phyloP scores from a whole-genome alignment of 768 basidiomycete species.

The Mrakia frigida region DNA sequence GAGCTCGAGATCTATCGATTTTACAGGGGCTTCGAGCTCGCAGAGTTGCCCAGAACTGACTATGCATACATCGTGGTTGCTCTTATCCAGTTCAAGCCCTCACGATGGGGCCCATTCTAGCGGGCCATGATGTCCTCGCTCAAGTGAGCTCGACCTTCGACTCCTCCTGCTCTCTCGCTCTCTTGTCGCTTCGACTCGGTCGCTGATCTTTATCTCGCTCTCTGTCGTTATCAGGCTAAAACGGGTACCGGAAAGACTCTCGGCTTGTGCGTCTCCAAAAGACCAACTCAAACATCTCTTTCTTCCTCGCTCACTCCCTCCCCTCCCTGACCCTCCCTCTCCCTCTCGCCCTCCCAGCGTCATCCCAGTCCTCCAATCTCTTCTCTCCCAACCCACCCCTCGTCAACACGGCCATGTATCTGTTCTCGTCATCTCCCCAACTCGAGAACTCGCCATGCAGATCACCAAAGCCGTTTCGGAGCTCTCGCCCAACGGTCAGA shows the following conservation, averaged over 20 bases:
- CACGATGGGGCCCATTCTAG: slow-evolving; percentile 11
- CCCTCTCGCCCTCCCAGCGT: slow-evolving; percentile 45
- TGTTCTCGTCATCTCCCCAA: slow-evolving; percentile 76
- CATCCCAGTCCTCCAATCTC: slow-evolving; percentile 74
- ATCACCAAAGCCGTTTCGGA: slow-evolving; percentile 76
- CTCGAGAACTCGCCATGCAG: slow-evolving; percentile 81
- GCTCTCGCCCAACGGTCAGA: slow-evolving; percentile 49
- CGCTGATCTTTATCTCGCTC: neutral
- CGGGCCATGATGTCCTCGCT: slow-evolving; percentile 16
- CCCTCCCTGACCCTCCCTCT: neutral
- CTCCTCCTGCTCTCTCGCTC: neutral
- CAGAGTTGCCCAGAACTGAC: neutral
- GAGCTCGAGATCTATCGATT: neutral
- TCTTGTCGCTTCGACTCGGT: neutral
- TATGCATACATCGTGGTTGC: neutral
- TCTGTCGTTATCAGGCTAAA: slow-evolving; percentile 54
- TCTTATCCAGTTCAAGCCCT: slow-evolving; percentile 5
- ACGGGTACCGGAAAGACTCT: slow-evolving; percentile 87
- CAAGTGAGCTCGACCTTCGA: slow-evolving; percentile 7
- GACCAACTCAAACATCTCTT: too few relatives aligned
- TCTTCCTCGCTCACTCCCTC: neutral
- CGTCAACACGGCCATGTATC: slow-evolving; percentile 53
- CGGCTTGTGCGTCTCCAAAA: slow-evolving; percentile 53
- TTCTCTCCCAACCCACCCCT: slow-evolving; percentile 54
- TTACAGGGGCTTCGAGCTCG: neutral